phyloP scores from a whole-genome alignment of 352 stramenopile genomes.

The Phytophthora megakarya region DNA sequence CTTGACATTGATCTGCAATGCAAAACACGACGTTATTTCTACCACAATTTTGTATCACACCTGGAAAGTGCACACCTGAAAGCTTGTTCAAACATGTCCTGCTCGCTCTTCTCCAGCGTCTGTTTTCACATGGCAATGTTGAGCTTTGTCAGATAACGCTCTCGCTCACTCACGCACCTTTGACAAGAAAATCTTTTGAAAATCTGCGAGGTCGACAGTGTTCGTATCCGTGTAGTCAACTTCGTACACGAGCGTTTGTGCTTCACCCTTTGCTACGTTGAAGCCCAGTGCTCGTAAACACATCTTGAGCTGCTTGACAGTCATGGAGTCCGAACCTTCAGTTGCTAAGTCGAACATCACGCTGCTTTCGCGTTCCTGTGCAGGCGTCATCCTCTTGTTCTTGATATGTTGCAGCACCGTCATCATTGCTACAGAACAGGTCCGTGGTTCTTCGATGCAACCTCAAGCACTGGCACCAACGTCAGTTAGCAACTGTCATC shows the following conservation, averaged over 20 bases:
- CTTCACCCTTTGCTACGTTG: constrained; percentile 25
- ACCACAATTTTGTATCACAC: constrained; percentile 6
- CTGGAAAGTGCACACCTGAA: constrained; percentile 48
- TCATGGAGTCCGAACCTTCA: constrained; percentile 28
- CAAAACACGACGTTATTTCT: constrained; percentile 3
- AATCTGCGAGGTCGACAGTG: constrained; percentile 41
- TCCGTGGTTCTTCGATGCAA: neutral
- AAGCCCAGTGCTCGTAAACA: constrained; percentile 44
- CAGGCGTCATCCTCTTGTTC: constrained; percentile 32
- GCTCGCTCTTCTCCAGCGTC: constrained; percentile 30
- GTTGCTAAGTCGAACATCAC: constrained; percentile 31
- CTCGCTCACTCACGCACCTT: constrained; percentile 31
- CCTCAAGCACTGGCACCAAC: neutral
- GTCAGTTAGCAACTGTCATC: constrained; percentile 20
- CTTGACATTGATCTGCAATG: constrained; percentile 20
- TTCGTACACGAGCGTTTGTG: constrained; percentile 44
- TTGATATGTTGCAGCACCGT: constrained; percentile 33
- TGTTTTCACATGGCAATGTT: constrained; percentile 6
- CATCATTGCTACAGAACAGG: constrained; percentile 1
- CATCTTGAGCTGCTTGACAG: constrained; percentile 34
- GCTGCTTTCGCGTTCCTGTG: constrained; percentile 35
- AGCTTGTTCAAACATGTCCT: constrained; percentile 32
- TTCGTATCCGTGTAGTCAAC: constrained; percentile 47
- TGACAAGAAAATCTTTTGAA: constrained; percentile 49
- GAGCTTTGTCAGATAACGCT: neutral